phyloP scores from a whole-genome alignment of 73 alveolate species.

The Paramecium octaurelia region DNA sequence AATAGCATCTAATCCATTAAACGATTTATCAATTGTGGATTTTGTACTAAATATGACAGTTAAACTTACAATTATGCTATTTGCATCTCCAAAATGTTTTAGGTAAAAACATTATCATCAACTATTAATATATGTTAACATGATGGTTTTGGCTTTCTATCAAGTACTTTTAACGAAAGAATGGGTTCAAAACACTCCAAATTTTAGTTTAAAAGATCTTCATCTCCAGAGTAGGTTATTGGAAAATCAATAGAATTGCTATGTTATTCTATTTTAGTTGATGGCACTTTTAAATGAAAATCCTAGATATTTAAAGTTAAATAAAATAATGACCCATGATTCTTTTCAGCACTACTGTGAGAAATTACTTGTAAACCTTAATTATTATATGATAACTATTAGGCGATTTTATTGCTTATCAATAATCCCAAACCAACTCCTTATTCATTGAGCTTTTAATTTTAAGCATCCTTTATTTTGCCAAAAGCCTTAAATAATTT shows the following conservation, averaged over 20 bases:
- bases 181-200: not conserved
- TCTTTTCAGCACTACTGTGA: not conserved
- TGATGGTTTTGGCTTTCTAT: not conserved
- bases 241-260: not conserved
- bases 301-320: not conserved
- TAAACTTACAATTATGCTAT: not conserved
- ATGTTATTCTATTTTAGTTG: not conserved
- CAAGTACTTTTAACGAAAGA: not conserved
- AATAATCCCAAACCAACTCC: slow-evolving; percentile 15
- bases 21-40: not conserved
- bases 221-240: not conserved
- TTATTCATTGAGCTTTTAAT: not conserved
- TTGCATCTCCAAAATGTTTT: not conserved
- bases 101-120: not conserved
- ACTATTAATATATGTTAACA: slow-evolving; percentile 10
- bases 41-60: not conserved
- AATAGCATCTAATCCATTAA: slow-evolving; percentile 11
- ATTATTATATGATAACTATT: not conserved
- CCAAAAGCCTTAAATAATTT: slow-evolving; percentile 63
- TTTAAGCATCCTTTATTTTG: slow-evolving; percentile 14
- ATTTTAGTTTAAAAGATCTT: not conserved
- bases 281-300: not conserved
- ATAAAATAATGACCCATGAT: not conserved
- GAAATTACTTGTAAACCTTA: not conserved
- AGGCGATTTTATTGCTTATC: slow-evolving; percentile 1